A percentile compares a stretch with the other conserved stretches of the same genome.
Evolutionary conservation across 306 rosid species (phyloP).

Genomic region (Nissolia schottii): DNA sequence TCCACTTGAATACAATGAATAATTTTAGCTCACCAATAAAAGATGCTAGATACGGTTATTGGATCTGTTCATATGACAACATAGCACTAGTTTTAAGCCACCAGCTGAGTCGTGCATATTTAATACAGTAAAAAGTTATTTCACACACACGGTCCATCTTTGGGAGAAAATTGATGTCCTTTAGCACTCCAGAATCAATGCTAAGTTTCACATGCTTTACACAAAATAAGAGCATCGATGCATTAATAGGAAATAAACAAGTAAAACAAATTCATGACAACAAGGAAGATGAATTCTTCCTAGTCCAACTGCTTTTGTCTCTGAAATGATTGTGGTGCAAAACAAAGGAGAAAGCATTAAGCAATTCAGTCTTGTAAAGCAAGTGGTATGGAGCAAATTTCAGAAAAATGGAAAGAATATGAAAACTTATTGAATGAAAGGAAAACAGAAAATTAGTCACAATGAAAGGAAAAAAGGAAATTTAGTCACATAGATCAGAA

Average conservation of each 20-base stretch:
- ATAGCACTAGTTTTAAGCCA: neutral
- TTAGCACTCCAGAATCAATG: neutral
- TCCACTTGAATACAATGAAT: neutral
- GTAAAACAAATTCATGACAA: neutral
- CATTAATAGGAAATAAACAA: neutral
- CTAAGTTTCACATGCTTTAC: neutral
- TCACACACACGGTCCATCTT: neutral
- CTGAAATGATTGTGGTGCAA: neutral
- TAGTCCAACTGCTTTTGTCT: neutral
- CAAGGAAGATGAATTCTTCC: neutral
- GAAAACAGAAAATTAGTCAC: neutral
- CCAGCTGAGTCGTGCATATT: neutral
- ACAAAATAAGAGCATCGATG: neutral
- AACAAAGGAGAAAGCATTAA: neutral
- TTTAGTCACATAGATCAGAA: neutral
- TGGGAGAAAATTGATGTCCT: neutral
- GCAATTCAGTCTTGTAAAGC: constrained; percentile 3
- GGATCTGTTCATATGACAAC: too few species aligned
- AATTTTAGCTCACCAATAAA: neutral
- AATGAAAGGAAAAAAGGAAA: neutral
- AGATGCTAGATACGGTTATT: neutral
- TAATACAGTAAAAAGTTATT: neutral
- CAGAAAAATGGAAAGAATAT: neutral
- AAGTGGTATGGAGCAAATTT: neutral
- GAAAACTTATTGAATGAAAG: neutral